These are phyloP conservation scores for Phytophthora fragariae DNA, from an alignment of 352 stramenopile species.

Conservation along the genomic window DNA sequence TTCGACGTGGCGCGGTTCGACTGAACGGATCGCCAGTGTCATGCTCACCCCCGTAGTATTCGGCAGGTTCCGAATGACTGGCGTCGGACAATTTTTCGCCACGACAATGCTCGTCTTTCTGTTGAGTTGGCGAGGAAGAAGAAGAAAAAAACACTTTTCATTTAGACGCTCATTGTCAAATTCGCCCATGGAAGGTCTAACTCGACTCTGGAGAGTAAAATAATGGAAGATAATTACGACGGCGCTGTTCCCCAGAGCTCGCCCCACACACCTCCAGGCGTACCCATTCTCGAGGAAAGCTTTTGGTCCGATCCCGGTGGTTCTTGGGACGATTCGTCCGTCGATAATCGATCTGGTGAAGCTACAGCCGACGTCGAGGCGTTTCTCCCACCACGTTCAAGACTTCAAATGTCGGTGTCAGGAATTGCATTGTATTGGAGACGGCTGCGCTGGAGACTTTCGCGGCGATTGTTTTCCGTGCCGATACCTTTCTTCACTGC, in stretches of 20 bases:
- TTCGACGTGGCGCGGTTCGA: background rate
- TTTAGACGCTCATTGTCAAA: constrained; percentile 17
- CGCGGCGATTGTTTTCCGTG: constrained; percentile 29
- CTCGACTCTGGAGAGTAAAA: constrained; percentile 11
- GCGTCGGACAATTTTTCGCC: constrained; percentile 8
- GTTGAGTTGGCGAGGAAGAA: background rate
- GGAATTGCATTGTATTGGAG: constrained; percentile 19
- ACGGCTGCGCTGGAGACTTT: constrained; percentile 32
- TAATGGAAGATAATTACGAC: constrained; percentile 14
- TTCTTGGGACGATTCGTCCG: constrained; percentile 19
- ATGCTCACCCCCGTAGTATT: constrained; percentile 1
- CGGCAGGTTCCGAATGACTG: constrained; percentile 19
- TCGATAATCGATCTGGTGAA: constrained; percentile 5
- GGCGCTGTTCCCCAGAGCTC: background rate
- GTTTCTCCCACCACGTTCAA: background rate
- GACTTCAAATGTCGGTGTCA: background rate
- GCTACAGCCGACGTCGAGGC: constrained; percentile 1
- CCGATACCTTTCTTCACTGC: constrained; percentile 36
- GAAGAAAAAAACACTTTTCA: constrained; percentile 2
- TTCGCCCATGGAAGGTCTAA: constrained; percentile 16
- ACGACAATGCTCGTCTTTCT: background rate
- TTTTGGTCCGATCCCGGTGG: constrained; percentile 24
- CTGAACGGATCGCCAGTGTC: constrained; percentile 19
- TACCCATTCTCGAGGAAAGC: constrained; percentile 30
- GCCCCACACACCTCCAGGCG: background rate